Evolutionary conservation across 129 eudicot genomes (phyloP), one percentile per base, ranked within the genome.

Genomic region (Escallonia rubra): DNA sequence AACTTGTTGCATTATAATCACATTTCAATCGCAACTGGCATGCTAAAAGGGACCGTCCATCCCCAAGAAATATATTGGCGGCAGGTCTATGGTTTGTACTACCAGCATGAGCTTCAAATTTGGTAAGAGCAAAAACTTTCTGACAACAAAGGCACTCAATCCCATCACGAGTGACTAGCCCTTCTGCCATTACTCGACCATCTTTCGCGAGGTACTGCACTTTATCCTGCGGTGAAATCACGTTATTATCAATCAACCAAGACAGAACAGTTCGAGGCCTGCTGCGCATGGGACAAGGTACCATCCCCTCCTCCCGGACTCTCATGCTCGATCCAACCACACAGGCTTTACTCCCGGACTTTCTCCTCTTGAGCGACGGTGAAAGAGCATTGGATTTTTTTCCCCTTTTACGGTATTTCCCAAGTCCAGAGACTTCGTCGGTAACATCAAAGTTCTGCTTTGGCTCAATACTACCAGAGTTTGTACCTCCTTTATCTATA

Each of bases 71-170:
- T 3, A 89, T 78, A 71, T 75, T 68, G n/a, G 73, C 92, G 10
- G 92, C 82, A 6, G 99, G 96, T 70, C 87, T 81, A 60, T 71
- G 90, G 72, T 63, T 57, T 10, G 60, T 78, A 61, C 92, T 89
- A 14, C 90, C 90, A 15, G 88, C 99, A 79, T 93, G 99, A 69
- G 67, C 69, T 74, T 93, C 96, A 70, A 93, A 93, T 40, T 76
- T 78, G 54, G 48, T 60, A 13, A 77, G 73, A 41, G 64, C 43
- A 11, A 77, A 59, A 42, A 71, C 69, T 45, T 41, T 1, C 4
- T 11, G 7, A 63, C 82, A 77, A 41, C 78, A 72, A 56, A 15
- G 38, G 63, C 82, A 77, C 51, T n/a, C 16, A 12, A 77, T 59
- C 42, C 82, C 82, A 16, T 77, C 72, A 39, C 12, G 40, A 8